phyloP scores from a whole-genome alignment of 495 filamentous ascomycete genomes.

The Xylaria intraflava region DNA sequence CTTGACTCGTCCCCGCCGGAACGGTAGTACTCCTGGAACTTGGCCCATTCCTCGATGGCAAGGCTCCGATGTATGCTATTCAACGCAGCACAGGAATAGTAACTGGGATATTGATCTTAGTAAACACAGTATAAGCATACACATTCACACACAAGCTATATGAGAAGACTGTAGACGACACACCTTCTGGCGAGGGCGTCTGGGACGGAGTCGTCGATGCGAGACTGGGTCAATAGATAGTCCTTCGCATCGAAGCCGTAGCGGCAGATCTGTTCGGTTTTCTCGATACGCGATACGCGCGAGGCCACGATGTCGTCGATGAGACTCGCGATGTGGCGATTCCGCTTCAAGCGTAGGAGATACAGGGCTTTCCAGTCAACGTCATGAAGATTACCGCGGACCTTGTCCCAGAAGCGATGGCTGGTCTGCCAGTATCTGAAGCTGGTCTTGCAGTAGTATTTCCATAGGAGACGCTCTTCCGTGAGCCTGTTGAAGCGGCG shows the following conservation, averaged over 20 bases:
- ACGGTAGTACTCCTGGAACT: constrained; percentile 33
- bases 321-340: constrained; percentile 47
- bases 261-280: constrained; percentile 59
- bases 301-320: constrained; percentile 65
- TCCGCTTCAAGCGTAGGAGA: constrained; percentile 47
- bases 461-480: constrained; percentile 72
- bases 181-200: constrained; percentile 82
- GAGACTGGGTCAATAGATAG: constrained; percentile 60
- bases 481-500: constrained; percentile 58
- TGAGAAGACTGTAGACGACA: constrained; percentile 2
- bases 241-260: constrained; percentile 88
- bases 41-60: constrained; percentile 70
- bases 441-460: constrained; percentile 56
- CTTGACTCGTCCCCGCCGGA: constrained; percentile 32
- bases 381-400: constrained; percentile 40
- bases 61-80: constrained; percentile 73
- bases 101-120: constrained; percentile 40
- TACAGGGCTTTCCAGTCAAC: constrained; percentile 76
- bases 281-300: constrained; percentile 61
- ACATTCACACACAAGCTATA: neutral
- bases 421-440: constrained; percentile 68
- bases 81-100: constrained; percentile 65
- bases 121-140: constrained; percentile 4
- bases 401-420: constrained; percentile 57
- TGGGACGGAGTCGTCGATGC: constrained; percentile 50